Evolutionary conservation across 352 stramenopile species (phyloP), one percentile per base, ranked within the genome.

Genomic region (Elongisporangium anandrum): DNA sequence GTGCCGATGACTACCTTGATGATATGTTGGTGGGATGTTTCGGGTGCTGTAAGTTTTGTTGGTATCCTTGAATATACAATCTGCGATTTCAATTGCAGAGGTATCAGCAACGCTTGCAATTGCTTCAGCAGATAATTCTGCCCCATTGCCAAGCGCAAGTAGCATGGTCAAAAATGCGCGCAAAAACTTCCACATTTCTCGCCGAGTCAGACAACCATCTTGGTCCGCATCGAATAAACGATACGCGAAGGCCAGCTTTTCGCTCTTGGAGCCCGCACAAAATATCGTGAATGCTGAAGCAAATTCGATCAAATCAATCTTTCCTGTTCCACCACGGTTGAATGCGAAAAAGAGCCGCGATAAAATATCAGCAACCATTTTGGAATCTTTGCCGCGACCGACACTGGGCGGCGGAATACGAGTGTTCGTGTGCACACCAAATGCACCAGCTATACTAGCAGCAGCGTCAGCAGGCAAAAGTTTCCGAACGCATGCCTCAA

Each of bases 101-200:
- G 82, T 81, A 58, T 95, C 86, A 2, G 77, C 85, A 17, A 95
- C 81, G 57, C 75, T 90, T 0, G 82, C 86, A 38, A 95, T 90
- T 1, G 80, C 83, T 70, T 94, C 82, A 6, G 84, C 84, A 21
- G 84, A 95, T 0, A 92, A 57, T 23, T 95, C 84, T 0, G 82
- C 85, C 12, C 82, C 88, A 52, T 97, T 97, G 56, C 94, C 96
- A 21, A 98, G 90, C 13, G 93, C 96, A 8, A 98, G 76, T 10
- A 99, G 68, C 68, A 98, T 95, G 2, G 94, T 95, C 50, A 99
- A 68, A 68, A 98, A 98, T 2, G 94, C 98, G 6, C 92, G 83
- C 24, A 98, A 56, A 69, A 96, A 98, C 55, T 90, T 93, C 68
- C 80, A 95, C 70, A 98, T 93, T 54, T 98, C 92, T 41, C 87